Evolutionary conservation across 495 filamentous ascomycete genomes (phyloP).

Genomic region (Penicillium lagena): DNA sequence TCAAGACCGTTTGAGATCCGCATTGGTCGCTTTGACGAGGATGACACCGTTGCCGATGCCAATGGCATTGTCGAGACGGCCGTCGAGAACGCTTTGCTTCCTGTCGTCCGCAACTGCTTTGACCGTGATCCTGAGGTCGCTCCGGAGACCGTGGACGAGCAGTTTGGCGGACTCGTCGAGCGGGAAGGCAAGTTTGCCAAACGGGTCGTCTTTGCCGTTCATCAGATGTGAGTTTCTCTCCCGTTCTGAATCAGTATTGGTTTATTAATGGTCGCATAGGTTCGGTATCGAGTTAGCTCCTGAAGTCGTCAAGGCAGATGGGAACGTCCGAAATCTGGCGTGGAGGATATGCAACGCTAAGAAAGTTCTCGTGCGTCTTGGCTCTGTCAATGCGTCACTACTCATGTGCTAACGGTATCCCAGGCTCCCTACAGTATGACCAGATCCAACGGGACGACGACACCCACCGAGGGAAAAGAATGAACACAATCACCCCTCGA

Average conservation of each 20-base stretch:
- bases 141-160: conserved; percentile 70
- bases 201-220: conserved; percentile 86
- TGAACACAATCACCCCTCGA: neutral
- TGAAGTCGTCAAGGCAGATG: conserved; percentile 88
- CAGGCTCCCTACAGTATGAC: conserved; percentile 47
- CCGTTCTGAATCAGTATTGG: neutral
- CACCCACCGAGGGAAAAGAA: conserved; percentile 29
- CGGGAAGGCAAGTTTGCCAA: conserved; percentile 82
- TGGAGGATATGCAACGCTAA: conserved; percentile 96
- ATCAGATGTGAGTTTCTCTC: conserved; percentile 62
- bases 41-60: conserved; percentile 47
- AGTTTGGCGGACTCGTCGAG: conserved; percentile 76
- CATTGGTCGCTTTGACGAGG: conserved; percentile 67
- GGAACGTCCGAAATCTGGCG: conserved; percentile 81
- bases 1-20: conserved; percentile 89
- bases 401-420: neutral
- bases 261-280: conserved; percentile 27
- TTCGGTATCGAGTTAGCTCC: conserved; percentile 95
- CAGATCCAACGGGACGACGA: conserved; percentile 33
- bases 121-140: conserved; percentile 90
- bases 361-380: conserved; percentile 73
- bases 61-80: conserved; percentile 45
- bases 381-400: no score
- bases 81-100: conserved; percentile 71
- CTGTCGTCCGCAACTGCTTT: conserved; percentile 83